Percentiles rank a stretch among this genome's conserved stretches.
Evolutionary conservation across 75 land plant genomes (phyloP).

Genomic region (Gnetum montanum): DNA sequence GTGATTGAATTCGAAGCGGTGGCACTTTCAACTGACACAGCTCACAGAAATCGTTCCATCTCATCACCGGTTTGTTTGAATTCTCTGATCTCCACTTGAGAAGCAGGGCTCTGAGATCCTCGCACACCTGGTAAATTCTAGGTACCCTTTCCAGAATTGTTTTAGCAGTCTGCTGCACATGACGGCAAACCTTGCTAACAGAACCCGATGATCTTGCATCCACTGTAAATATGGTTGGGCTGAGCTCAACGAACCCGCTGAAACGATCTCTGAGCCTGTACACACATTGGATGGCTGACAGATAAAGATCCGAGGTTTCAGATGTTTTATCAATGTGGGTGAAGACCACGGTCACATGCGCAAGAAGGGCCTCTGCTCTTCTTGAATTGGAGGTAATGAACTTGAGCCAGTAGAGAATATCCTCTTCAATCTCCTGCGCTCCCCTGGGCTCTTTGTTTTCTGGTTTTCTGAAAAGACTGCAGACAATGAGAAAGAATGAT

Average conservation of each 20-base stretch:
- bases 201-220: conserved; percentile 59
- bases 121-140: conserved; percentile 49
- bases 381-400: conserved; percentile 66
- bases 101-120: conserved; percentile 36
- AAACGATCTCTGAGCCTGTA: conserved; percentile 47
- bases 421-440: conserved; percentile 49
- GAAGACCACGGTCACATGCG: conserved; percentile 48
- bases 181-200: conserved; percentile 45
- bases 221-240: conserved; percentile 48
- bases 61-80: conserved; percentile 54
- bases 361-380: conserved; percentile 33
- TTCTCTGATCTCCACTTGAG: conserved; percentile 55
- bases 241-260: conserved; percentile 40
- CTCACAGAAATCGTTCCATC: conserved; percentile 53
- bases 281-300: conserved; percentile 17
- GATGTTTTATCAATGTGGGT: conserved; percentile 50
- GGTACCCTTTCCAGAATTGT: conserved; percentile 59
- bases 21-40: conserved; percentile 51
- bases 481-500: conserved; percentile 48
- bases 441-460: conserved; percentile 32
- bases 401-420: conserved; percentile 67
- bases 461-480: conserved; percentile 45
- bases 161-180: conserved; percentile 34
- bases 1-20: conserved; percentile 32
- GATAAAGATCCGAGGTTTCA: conserved; percentile 20